Conservation (phyloP, 176 grass and related monocot species). For the Avena eriantha region DNA sequence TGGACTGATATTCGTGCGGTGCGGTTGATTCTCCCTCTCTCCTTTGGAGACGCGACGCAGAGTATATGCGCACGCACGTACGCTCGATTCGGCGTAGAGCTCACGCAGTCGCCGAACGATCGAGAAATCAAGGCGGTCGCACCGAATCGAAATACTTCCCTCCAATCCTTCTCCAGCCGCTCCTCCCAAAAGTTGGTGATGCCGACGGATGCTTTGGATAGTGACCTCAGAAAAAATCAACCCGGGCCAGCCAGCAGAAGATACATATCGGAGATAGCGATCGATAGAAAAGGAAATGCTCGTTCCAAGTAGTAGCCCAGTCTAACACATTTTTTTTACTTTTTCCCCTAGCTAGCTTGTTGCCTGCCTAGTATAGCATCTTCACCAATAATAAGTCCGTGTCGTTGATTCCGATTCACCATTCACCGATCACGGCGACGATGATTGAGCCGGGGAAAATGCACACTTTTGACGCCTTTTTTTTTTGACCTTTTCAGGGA, state of each 20-base stretch:
- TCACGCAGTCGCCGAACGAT: slow-evolving; percentile 31
- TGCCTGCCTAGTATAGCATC: neutral
- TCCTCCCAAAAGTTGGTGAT: slow-evolving; percentile 41
- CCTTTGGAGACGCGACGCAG: no score
- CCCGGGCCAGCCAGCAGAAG: neutral
- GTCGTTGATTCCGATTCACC: slow-evolving; percentile 1
- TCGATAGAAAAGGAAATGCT: neutral
- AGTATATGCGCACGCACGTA: neutral
- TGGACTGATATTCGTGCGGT: no score
- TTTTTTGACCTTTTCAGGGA: neutral
- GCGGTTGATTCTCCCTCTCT: no score
- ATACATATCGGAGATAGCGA: neutral
- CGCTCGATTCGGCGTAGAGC: slow-evolving; percentile 27
- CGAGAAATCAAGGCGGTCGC: neutral
- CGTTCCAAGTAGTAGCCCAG: neutral
- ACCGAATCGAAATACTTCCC: neutral
- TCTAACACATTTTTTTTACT: neutral
- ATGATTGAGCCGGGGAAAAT: neutral
- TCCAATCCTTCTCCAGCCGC: neutral
- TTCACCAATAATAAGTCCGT: neutral
- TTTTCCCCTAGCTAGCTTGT: neutral
- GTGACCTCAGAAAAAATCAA: slow-evolving; percentile 17
- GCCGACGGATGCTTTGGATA: neutral
- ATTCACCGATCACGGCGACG: neutral
- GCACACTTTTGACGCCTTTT: neutral